Conservation (phyloP, 371 early-diverging fungal species). For the Sporodiniella umbellata region DNA sequence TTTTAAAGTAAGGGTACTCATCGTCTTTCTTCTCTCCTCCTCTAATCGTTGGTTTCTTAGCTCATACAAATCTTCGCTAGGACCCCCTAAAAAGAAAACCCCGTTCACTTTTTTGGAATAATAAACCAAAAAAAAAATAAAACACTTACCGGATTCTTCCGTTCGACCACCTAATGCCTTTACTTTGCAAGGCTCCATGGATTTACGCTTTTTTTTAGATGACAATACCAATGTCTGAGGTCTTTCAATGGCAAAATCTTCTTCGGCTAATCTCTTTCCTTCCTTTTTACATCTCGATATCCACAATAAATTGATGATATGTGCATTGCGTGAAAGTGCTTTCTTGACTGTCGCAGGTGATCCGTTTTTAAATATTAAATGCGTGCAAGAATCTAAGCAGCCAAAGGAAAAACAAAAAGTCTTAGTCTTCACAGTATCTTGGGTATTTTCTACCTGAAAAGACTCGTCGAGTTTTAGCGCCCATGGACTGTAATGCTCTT, state of each 20-base stretch:
- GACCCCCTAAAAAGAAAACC: background rate
- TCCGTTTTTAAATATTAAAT: slow-evolving; percentile 48
- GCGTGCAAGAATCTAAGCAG: slow-evolving; percentile 38
- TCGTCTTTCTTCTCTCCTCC: slow-evolving; percentile 12
- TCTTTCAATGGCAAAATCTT: slow-evolving; percentile 31
- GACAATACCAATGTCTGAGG: slow-evolving; percentile 27
- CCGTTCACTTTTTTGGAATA: no score
- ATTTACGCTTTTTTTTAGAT: slow-evolving; percentile 33
- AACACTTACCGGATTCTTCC: no score
- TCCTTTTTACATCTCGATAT: slow-evolving; percentile 37
- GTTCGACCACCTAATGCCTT: slow-evolving; percentile 16
- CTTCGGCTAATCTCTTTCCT: slow-evolving; percentile 31
- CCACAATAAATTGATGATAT: slow-evolving; percentile 41
- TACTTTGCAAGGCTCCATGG: slow-evolving; percentile 47
- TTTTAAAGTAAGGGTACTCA: slow-evolving; percentile 7
- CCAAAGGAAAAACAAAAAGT: background rate
- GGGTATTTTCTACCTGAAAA: slow-evolving; percentile 17
- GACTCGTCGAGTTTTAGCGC: slow-evolving; percentile 37
- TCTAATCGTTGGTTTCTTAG: background rate
- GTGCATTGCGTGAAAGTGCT: slow-evolving; percentile 26
- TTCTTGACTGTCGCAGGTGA: slow-evolving; percentile 38
- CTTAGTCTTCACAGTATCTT: background rate
- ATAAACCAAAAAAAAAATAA: background rate
- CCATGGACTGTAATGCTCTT: slow-evolving; percentile 40
- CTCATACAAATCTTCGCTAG: slow-evolving; percentile 2